A percentile compares a stretch with the other conserved stretches of the same genome.
Evolutionary conservation across 805 yeast genomes (phyloP).

Genomic region (Lipomyces chichibuensis): DNA sequence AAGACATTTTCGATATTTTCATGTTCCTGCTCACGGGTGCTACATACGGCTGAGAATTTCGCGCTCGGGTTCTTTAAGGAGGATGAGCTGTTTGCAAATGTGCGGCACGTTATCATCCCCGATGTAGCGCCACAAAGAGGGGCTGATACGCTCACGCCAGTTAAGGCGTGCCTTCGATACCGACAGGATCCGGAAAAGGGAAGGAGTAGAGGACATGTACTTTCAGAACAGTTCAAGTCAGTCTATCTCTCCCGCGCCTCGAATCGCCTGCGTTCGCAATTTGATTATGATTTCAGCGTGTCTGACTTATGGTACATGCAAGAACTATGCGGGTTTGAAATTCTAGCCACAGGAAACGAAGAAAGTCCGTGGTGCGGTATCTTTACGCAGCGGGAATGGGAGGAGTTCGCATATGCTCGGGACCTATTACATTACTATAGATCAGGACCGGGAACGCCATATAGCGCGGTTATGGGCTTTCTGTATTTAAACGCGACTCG

Average conservation of each 20-base stretch:
- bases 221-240: conserved; percentile 13
- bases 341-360: conserved; percentile 23
- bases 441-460: conserved; percentile 41
- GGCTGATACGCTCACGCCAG: conserved; percentile 35
- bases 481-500: conserved; percentile 55
- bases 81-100: neutral
- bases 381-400: conserved; percentile 32
- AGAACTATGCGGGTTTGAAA: conserved; percentile 35
- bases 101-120: conserved; percentile 27
- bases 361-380: conserved; percentile 26
- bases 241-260: conserved; percentile 14
- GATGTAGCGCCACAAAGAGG: conserved; percentile 28
- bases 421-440: conserved; percentile 33
- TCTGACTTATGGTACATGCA: conserved; percentile 32
- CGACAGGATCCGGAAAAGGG: conserved; percentile 21
- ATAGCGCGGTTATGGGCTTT: conserved; percentile 47
- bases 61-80: conserved; percentile 29
- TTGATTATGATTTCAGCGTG: conserved; percentile 14
- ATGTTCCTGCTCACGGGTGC: conserved; percentile 31
- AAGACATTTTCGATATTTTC: conserved; percentile 25
- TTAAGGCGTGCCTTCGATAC: conserved; percentile 25
- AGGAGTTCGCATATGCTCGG: conserved; percentile 32
- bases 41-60: conserved; percentile 32
- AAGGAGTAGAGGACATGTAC: conserved; percentile 8
- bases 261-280: conserved; percentile 12